Evolutionary conservation across 1,284 basidiomycete genomes (phyloP).

Genomic region (Anthracocystis panici-leucophaei): DNA sequence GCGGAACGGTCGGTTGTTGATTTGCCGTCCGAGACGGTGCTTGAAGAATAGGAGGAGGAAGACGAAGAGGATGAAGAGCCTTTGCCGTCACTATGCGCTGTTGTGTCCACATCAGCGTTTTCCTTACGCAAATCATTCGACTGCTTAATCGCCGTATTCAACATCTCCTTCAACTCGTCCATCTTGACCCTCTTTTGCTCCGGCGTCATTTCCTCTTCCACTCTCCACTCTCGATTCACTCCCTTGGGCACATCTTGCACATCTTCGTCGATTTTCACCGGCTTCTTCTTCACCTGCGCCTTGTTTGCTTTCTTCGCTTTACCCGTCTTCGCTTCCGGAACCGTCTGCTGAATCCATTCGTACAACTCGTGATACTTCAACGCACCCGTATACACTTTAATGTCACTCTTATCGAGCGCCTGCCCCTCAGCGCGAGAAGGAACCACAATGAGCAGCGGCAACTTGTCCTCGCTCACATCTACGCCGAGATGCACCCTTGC

Average conservation of each 20-base stretch:
- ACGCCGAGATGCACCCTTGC: constrained; percentile 57
- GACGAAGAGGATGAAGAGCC: constrained; percentile 30
- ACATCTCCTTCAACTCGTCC: constrained; percentile 48
- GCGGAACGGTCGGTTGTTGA: constrained; percentile 30
- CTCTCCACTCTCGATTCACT: constrained; percentile 43
- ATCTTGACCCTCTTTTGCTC: constrained; percentile 44
- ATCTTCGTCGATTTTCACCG: constrained; percentile 38
- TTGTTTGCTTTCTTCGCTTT: constrained; percentile 43
- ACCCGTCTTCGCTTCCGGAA: constrained; percentile 47
- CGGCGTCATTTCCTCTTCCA: constrained; percentile 43
- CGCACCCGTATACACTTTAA: constrained; percentile 58
- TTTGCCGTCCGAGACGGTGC: constrained; percentile 32
- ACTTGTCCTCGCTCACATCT: constrained; percentile 47
- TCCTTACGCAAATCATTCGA: constrained; percentile 17
- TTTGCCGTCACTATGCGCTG: background rate
- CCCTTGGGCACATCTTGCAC: constrained; percentile 28
- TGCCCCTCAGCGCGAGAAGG: constrained; percentile 27
- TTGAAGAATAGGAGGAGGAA: constrained; percentile 39
- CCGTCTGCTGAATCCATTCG: constrained; percentile 59
- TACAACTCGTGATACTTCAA: constrained; percentile 62
- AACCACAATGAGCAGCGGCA: constrained; percentile 61
- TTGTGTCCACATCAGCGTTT: constrained; percentile 17
- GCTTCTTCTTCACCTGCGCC: constrained; percentile 31
- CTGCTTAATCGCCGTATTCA: constrained; percentile 47
- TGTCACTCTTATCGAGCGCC: constrained; percentile 37